Evolutionary conservation across 2,329 filamentous ascomycete genomes (phyloP).

Genomic region (Colletotrichum godetiae): DNA sequence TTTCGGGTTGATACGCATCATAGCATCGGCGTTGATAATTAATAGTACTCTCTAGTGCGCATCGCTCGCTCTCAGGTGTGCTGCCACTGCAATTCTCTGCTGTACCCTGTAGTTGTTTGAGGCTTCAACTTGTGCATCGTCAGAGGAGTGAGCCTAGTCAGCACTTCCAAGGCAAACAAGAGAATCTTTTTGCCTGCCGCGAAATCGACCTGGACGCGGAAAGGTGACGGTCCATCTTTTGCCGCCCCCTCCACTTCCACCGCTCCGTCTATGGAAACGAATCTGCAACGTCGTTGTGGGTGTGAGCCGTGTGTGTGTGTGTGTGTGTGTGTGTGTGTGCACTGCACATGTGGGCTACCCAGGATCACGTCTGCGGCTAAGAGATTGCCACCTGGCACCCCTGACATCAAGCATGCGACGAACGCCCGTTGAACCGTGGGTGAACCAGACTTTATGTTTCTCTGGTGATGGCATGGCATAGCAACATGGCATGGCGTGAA

Average conservation of each 20-base stretch:
- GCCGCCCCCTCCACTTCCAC: not conserved
- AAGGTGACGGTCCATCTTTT: not conserved
- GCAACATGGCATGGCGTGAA: not conserved
- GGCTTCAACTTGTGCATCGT: too few species aligned
- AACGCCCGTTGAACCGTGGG: not conserved
- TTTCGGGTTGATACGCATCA: constrained; percentile 30
- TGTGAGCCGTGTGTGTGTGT: too few species aligned
- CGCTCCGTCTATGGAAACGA: not conserved
- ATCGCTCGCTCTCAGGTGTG: too few species aligned
- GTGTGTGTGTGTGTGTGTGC: not conserved
- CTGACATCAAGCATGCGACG: not conserved
- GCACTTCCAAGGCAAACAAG: not conserved
- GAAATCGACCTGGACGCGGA: not conserved
- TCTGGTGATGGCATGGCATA: not conserved
- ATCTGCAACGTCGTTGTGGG: not conserved
- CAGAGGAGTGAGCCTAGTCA: too few species aligned
- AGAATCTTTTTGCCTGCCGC: not conserved
- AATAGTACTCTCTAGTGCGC: not conserved
- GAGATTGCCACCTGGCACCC: not conserved
- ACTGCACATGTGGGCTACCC: not conserved
- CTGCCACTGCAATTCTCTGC: too few species aligned
- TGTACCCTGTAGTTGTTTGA: too few species aligned
- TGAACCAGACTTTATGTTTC: too few species aligned
- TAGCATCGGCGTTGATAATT: constrained; percentile 34
- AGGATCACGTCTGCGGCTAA: not conserved